phyloP scores from a whole-genome alignment of 768 basidiomycete species.

The Serendipita sp. region DNA sequence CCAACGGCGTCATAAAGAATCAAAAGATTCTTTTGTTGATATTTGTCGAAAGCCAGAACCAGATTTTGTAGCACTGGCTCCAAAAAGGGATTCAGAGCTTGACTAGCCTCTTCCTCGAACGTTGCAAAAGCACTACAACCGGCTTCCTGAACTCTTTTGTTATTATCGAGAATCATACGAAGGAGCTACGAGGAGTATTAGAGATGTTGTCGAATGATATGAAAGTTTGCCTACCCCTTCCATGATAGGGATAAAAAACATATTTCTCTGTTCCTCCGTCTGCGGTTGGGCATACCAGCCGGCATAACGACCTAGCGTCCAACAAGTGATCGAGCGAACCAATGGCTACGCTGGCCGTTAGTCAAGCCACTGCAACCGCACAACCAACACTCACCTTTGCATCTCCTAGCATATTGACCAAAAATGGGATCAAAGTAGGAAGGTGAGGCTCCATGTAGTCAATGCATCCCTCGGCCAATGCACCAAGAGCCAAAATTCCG shows the following conservation, averaged over 20 bases:
- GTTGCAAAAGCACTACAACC: conserved; percentile 98
- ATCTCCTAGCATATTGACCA: conserved; percentile 80
- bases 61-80: conserved; percentile 90
- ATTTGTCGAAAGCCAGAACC: conserved; percentile 91
- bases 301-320: conserved; percentile 97
- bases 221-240: conserved; percentile 60
- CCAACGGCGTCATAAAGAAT: conserved; percentile 99
- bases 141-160: conserved; percentile 98
- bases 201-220: not conserved
- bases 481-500: conserved; percentile 87
- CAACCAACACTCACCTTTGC: conserved; percentile 51
- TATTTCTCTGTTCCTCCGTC: conserved; percentile 73
- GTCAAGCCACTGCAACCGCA: not conserved
- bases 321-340: conserved; percentile 95
- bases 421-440: conserved; percentile 80
- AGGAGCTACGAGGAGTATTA: conserved; percentile 46
- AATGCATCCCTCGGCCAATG: conserved; percentile 98
- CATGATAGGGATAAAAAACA: conserved; percentile 92
- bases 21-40: conserved; percentile 98
- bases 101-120: conserved; percentile 90
- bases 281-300: conserved; percentile 85
- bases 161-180: conserved; percentile 92
- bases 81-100: conserved; percentile 78
- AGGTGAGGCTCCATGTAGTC: conserved; percentile 90
- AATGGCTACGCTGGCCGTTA: conserved; percentile 44